Evolutionary conservation across 805 yeast species (phyloP).

Genomic region (Monosporozyma aerobia): DNA sequence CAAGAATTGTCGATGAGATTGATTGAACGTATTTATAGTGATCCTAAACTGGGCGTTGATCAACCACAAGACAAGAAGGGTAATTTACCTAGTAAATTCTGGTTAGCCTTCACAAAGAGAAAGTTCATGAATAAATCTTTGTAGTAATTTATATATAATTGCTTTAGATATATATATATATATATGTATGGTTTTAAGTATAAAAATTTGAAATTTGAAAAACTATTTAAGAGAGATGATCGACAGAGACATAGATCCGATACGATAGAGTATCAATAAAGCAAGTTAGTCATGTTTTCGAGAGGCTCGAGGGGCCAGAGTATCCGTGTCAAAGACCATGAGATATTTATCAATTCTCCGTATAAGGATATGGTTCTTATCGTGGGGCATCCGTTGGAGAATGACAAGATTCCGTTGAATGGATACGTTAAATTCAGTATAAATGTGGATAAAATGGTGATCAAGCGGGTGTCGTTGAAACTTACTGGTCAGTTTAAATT

Average conservation of each 20-base stretch:
- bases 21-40: constrained; percentile 60
- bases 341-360: constrained; percentile 30
- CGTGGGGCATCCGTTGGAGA: constrained; percentile 67
- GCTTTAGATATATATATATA: background rate
- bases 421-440: constrained; percentile 70
- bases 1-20: constrained; percentile 84
- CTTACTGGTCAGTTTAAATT: constrained; percentile 54
- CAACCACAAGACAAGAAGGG: constrained; percentile 18
- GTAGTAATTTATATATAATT: constrained; percentile 2
- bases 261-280: background rate
- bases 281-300: constrained; percentile 4
- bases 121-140: constrained; percentile 80
- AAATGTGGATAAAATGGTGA: constrained; percentile 55
- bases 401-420: constrained; percentile 60
- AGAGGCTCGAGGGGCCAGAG: constrained; percentile 1
- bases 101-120: constrained; percentile 94
- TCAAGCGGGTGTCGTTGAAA: constrained; percentile 52
- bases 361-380: constrained; percentile 59
- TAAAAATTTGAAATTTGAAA: too few relatives aligned
- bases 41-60: constrained; percentile 10
- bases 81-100: constrained; percentile 70
- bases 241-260: too few relatives aligned
- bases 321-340: constrained; percentile 20
- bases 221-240: too few relatives aligned
- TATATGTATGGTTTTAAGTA: background rate